phyloP scores from a whole-genome alignment of 2,329 filamentous ascomycete genomes.

The Akanthomyces lecanii region DNA sequence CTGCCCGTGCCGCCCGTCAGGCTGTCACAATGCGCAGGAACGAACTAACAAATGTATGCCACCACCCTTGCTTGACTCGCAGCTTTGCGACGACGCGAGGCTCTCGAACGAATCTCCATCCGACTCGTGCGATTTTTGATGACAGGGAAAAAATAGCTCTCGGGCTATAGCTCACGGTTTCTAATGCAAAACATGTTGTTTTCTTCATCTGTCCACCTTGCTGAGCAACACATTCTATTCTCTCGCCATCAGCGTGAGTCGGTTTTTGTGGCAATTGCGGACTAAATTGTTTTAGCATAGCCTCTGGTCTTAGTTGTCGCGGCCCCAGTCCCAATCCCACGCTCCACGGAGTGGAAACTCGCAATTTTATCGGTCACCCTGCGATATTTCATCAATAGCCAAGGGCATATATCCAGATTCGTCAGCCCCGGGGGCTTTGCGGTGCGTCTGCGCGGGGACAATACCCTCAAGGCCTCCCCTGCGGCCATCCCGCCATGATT shows the following conservation, averaged over 20 bases:
- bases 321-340: neutral
- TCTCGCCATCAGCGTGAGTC: neutral
- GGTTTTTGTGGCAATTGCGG: neutral
- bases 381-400: neutral
- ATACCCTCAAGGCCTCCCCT: neutral
- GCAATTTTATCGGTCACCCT: neutral
- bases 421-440: conserved; percentile 2
- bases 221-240: neutral
- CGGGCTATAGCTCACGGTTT: neutral
- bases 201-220: neutral
- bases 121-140: too few relatives aligned
- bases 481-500: conserved; percentile 12
- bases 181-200: neutral
- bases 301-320: neutral
- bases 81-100: too few relatives aligned
- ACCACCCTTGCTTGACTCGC: too few relatives aligned
- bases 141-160: neutral
- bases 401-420: neutral
- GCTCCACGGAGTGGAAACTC: neutral
- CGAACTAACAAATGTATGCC: too few relatives aligned
- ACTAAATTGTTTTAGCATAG: neutral
- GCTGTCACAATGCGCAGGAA: too few relatives aligned
- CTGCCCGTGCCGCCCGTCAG: too few relatives aligned
- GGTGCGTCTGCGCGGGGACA: neutral
- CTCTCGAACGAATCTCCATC: too few relatives aligned